phyloP scores from a whole-genome alignment of 495 filamentous ascomycete genomes.

The Annulohypoxylon maeteangense region DNA sequence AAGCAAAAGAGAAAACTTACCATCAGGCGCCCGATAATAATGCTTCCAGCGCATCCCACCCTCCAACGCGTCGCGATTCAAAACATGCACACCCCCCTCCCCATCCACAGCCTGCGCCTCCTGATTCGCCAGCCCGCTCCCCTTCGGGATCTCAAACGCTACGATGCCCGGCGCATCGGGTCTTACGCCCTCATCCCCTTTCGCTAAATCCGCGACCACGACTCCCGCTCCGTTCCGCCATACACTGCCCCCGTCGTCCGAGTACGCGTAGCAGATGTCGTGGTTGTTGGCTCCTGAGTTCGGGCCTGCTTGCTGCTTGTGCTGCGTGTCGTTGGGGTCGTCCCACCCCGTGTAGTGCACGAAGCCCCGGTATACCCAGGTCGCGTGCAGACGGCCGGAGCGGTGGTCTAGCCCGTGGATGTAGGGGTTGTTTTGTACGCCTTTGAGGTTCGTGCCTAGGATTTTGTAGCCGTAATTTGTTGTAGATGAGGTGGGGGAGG shows the following conservation, averaged over 20 bases:
- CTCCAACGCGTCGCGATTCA: slow-evolving; percentile 54
- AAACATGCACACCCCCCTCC: slow-evolving; percentile 58
- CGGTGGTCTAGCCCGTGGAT: slow-evolving; percentile 57
- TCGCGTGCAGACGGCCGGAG: slow-evolving; percentile 50
- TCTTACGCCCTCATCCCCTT: slow-evolving; percentile 49
- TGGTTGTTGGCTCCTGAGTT: slow-evolving; percentile 60
- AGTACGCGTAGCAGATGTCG: slow-evolving; percentile 59
- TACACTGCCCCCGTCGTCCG: slow-evolving; percentile 51
- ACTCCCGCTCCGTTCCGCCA: slow-evolving; percentile 53
- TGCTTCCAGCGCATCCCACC: slow-evolving; percentile 57
- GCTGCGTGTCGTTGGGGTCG: slow-evolving; percentile 52
- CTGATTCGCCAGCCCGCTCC: slow-evolving; percentile 58
- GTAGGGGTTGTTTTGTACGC: slow-evolving; percentile 59
- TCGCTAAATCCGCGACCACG: slow-evolving; percentile 49
- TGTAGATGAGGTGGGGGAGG: too few species aligned
- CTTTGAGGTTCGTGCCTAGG: slow-evolving; percentile 56
- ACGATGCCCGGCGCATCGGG: slow-evolving; percentile 51
- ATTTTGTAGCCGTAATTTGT: slow-evolving; percentile 39
- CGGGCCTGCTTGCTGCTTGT: slow-evolving; percentile 57
- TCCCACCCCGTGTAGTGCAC: slow-evolving; percentile 57
- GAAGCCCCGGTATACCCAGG: slow-evolving; percentile 61
- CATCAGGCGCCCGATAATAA: slow-evolving; percentile 53
- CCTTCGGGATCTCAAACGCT: slow-evolving; percentile 55
- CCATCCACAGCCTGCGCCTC: slow-evolving; percentile 59
- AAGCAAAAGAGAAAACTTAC: slow-evolving; percentile 39